Conservation (phyloP, 148 eudicot genomes). For the Cornus florida region DNA sequence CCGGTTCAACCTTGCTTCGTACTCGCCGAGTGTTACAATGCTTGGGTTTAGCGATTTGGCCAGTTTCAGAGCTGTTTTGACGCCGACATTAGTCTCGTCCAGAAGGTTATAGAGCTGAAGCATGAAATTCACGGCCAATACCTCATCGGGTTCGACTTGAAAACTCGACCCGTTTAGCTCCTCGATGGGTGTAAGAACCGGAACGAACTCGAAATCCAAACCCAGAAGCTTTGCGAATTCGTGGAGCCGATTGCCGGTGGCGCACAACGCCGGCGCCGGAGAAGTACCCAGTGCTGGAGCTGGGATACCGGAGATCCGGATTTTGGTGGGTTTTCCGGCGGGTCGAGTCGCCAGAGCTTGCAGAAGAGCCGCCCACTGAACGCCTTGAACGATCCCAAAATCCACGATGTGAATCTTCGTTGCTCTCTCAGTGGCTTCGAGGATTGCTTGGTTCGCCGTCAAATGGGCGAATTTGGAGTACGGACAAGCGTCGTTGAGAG, state of each 20-base stretch:
- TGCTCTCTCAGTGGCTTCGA: constrained; percentile 66
- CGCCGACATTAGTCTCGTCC: constrained; percentile 40
- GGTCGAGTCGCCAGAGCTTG: constrained; percentile 90
- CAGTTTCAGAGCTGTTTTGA: constrained; percentile 53
- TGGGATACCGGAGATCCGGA: constrained; percentile 87
- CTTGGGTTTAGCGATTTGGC: constrained; percentile 70
- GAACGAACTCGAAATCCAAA: constrained; percentile 63
- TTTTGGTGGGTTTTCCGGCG: constrained; percentile 63
- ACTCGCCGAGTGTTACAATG: constrained; percentile 77
- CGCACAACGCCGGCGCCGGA: constrained; percentile 38
- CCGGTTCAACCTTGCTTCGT: constrained; percentile 73
- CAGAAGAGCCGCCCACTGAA: constrained; percentile 90
- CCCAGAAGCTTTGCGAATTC: constrained; percentile 73
- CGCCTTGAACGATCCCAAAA: constrained; percentile 88
- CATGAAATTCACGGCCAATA: constrained; percentile 81
- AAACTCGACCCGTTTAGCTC: constrained; percentile 49
- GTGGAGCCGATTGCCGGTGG: constrained; percentile 75
- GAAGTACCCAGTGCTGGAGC: constrained; percentile 59
- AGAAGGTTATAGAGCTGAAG: constrained; percentile 72
- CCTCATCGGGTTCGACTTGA: constrained; percentile 55
- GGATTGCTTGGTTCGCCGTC: constrained; percentile 92
- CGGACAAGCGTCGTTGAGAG: constrained; percentile 85
- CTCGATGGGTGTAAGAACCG: constrained; percentile 48
- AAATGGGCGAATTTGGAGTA: constrained; percentile 82
- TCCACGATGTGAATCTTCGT: constrained; percentile 76